Percentiles rank a stretch among this genome's conserved stretches.
Evolutionary conservation across 805 yeast species (phyloP).

Genomic region (Cyberlindnera bimundalis): DNA sequence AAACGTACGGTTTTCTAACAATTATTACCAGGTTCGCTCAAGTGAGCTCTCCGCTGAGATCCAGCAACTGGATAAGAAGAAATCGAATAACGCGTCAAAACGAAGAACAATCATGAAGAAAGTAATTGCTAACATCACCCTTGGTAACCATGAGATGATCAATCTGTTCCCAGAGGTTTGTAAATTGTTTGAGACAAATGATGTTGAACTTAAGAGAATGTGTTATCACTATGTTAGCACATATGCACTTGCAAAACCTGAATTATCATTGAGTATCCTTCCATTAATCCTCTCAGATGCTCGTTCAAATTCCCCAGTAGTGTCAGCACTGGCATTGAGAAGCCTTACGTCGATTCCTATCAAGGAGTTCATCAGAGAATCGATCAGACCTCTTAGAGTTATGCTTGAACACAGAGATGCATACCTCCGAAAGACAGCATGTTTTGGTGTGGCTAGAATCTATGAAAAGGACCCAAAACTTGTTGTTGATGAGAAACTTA

Average conservation of each 20-base stretch:
- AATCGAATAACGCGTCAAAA: conserved; percentile 30
- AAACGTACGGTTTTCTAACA: no score
- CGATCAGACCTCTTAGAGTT: conserved; percentile 37
- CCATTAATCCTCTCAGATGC: conserved; percentile 54
- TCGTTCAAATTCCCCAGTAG: conserved; percentile 40
- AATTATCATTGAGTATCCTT: conserved; percentile 51
- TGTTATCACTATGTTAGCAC: conserved; percentile 63
- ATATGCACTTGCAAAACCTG: conserved; percentile 57
- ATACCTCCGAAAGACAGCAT: conserved; percentile 65
- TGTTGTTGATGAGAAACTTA: conserved; percentile 41
- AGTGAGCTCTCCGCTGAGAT: conserved; percentile 32
- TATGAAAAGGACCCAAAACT: conserved; percentile 51
- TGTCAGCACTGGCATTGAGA: conserved; percentile 60
- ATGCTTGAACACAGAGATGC: conserved; percentile 48
- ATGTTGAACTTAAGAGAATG: conserved; percentile 66
- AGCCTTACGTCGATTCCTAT: conserved; percentile 60
- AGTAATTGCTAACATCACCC: conserved; percentile 76
- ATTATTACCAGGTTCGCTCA: conserved; percentile 20
- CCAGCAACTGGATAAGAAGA: conserved; percentile 37
- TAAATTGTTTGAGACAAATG: conserved; percentile 50
- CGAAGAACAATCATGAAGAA: conserved; percentile 57
- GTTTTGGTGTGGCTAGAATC: conserved; percentile 63
- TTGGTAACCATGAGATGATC: conserved; percentile 77
- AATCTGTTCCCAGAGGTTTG: conserved; percentile 62
- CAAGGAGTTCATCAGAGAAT: conserved; percentile 45